phyloP scores from a whole-genome alignment of 75 land plant species.

The Cunninghamia lanceolata region DNA sequence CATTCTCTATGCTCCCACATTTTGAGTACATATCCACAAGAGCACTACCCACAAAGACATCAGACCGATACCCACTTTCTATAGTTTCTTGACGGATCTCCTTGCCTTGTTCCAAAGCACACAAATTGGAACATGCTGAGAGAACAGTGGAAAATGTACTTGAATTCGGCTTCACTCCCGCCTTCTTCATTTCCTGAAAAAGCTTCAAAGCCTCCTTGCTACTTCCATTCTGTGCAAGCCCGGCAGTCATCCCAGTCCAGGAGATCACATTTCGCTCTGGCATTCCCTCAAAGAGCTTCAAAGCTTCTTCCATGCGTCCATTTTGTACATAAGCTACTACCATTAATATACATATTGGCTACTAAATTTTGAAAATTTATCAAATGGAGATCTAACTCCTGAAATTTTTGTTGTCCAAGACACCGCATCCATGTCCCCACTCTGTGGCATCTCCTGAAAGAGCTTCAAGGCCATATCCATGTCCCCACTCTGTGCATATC shows the following conservation, averaged over 20 bases:
- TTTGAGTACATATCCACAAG: constrained; percentile 13
- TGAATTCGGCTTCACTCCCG: not conserved
- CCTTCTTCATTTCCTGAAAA: constrained; percentile 8
- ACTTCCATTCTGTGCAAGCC: constrained; percentile 6
- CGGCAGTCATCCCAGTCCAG: constrained; percentile 12
- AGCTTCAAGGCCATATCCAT: not conserved
- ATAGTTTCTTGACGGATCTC: constrained; percentile 2
- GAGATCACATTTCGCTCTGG: constrained; percentile 3
- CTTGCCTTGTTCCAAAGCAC: constrained; percentile 1
- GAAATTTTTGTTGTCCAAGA: constrained; percentile 10
- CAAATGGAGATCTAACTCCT: too few relatives aligned
- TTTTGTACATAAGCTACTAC: constrained; percentile 4
- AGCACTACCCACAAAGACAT: constrained; percentile 2
- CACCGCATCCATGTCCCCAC: not conserved
- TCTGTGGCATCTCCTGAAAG: constrained; percentile 3
- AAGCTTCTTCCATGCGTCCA: not conserved
- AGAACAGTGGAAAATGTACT: not conserved
- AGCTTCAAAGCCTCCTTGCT: constrained; percentile 3
- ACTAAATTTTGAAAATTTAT: too few relatives aligned
- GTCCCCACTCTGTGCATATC: constrained; percentile 11
- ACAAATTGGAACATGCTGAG: not conserved
- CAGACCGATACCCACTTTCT: not conserved
- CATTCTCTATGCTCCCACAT: constrained; percentile 2
- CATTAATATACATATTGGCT: too few relatives aligned
- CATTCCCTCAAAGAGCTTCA: not conserved